Conservation (phyloP, 352 stramenopile species). For the Phytophthora tentaculata region DNA sequence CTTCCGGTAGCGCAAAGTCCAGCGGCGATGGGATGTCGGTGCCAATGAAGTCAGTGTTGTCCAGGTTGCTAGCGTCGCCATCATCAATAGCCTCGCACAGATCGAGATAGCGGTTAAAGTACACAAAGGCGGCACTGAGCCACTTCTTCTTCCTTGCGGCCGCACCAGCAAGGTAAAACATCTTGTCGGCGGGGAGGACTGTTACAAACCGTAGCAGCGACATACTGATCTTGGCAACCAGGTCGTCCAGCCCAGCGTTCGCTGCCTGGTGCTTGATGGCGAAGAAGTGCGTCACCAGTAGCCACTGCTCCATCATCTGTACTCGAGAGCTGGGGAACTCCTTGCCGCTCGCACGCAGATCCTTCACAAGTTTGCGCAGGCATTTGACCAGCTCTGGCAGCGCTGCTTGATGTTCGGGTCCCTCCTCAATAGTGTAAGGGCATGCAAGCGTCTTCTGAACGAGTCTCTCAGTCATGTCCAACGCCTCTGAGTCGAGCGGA, state of each 20-base stretch:
- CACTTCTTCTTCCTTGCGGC: conserved; percentile 88
- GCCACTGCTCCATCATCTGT: conserved; percentile 80
- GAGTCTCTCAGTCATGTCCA: conserved; percentile 66
- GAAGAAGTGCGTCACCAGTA: conserved; percentile 83
- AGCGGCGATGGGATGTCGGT: conserved; percentile 91
- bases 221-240: conserved; percentile 85
- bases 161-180: conserved; percentile 91
- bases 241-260: conserved; percentile 62
- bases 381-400: conserved; percentile 76
- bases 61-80: conserved; percentile 77
- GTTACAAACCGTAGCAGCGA: conserved; percentile 90
- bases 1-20: conserved; percentile 76
- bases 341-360: conserved; percentile 59
- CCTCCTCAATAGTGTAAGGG: conserved; percentile 48
- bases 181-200: conserved; percentile 93
- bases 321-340: conserved; percentile 55
- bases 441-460: conserved; percentile 63
- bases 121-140: conserved; percentile 93
- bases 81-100: conserved; percentile 95
- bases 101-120: conserved; percentile 96
- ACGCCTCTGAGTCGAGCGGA: conserved; percentile 58
- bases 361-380: conserved; percentile 75
- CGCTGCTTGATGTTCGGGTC: conserved; percentile 45
- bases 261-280: conserved; percentile 72
- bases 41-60: conserved; percentile 95